phyloP scores from a whole-genome alignment of 352 stramenopile species.

The Plasmopara muralis region DNA sequence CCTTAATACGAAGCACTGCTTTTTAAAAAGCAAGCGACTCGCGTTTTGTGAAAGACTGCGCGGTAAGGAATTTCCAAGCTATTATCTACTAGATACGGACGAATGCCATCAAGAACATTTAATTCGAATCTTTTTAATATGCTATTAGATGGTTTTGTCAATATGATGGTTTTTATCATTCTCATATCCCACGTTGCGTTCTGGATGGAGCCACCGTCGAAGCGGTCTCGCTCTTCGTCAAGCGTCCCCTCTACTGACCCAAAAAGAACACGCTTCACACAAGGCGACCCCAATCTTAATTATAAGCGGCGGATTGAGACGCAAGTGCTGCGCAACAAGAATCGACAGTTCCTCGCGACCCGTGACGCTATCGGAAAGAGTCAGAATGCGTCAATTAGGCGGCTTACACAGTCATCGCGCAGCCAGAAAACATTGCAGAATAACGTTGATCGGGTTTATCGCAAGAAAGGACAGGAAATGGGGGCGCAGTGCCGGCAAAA shows the following conservation, averaged over 20 bases:
- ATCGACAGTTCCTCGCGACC: neutral
- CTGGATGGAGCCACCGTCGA: neutral
- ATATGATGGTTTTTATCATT: too few species aligned
- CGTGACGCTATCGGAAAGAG: neutral
- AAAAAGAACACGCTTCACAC: neutral
- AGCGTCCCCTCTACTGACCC: neutral
- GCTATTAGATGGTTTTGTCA: too few species aligned
- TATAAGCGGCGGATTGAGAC: neutral
- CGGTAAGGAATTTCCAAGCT: too few species aligned
- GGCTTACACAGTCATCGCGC: neutral
- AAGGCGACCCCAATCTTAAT: neutral
- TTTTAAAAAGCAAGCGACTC: too few species aligned
- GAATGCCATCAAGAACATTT: too few species aligned
- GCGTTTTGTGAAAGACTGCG: too few species aligned
- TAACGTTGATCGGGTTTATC: conserved; percentile 23
- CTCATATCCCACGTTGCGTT: too few species aligned
- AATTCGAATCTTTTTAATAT: too few species aligned
- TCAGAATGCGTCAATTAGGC: neutral
- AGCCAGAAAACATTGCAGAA: neutral
- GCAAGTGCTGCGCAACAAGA: neutral
- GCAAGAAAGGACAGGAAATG: conserved; percentile 27
- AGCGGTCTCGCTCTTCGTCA: neutral
- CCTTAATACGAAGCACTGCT: too few species aligned
- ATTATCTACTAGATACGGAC: too few species aligned
- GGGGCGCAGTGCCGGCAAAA: conserved; percentile 17